These are phyloP conservation scores for Sporothrix humicola DNA, from an alignment of 2,329 filamentous ascomycete genomes.

Conservation along the genomic window DNA sequence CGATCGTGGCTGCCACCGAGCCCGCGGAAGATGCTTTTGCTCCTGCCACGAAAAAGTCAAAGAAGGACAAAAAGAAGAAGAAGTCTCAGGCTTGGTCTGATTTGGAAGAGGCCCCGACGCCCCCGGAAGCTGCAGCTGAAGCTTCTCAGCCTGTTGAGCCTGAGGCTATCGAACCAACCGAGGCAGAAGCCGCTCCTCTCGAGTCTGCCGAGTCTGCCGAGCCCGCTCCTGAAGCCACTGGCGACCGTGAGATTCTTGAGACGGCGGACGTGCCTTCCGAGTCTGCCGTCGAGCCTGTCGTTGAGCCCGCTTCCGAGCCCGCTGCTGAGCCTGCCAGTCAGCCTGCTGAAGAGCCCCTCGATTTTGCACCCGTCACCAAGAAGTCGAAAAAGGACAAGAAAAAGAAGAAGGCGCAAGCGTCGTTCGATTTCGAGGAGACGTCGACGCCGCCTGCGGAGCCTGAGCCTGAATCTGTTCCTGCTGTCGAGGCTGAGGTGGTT, in stretches of 20 bases:
- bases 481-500: not conserved
- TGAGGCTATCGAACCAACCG: not conserved
- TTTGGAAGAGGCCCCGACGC: not conserved
- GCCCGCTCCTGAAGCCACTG: not conserved
- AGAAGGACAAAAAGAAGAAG: conserved; percentile 21
- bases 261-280: no score
- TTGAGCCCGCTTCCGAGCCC: not conserved
- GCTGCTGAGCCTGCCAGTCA: not conserved
- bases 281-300: not conserved
- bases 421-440: not conserved
- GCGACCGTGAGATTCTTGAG: no score
- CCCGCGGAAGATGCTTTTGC: not conserved
- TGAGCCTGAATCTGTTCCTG: not conserved
- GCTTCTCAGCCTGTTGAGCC: not conserved
- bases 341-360: not conserved
- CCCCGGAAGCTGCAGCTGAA: conserved; percentile 11
- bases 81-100: conserved; percentile 17
- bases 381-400: conserved; percentile 32
- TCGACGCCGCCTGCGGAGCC: not conserved
- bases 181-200: not conserved
- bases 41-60: conserved; percentile 13
- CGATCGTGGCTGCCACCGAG: not conserved
- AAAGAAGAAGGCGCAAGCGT: conserved; percentile 23
- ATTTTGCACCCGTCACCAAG: not conserved
- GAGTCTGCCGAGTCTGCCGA: not conserved